Base-by-base conservation (phyloP, 2,329 filamentous ascomycete species). In the Microcera coccophila region DNA sequence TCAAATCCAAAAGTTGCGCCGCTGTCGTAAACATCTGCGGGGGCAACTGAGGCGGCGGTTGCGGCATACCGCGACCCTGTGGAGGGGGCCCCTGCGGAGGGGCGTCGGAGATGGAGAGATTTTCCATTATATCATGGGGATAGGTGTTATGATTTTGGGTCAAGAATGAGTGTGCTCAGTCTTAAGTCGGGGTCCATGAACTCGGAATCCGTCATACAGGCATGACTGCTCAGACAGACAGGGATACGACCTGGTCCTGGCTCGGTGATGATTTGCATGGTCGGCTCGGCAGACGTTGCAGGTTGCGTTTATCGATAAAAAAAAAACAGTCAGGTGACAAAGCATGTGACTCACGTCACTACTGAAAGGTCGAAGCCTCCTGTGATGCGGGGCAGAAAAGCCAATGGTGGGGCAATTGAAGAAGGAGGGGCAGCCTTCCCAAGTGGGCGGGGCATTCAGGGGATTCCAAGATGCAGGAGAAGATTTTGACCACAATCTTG, bases 11-110 rank as follows among this genome's bases (percentile, higher is more conserved):
- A 45, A 98, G 75, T 73, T 97, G 93, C 41, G 93, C 90, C 22
- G 93, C 93, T 22, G 93, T 98, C 15, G 93, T 95, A 71, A 98
- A 98, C 85, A 97, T 96, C 73, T 98, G 91, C 46, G 90, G 90
- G 12, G 87, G 87, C 29, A 91, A 73, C 67, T 88, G 85, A 50
- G 75, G 68, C 36, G 73, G 71, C 42, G 71, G 66, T 38, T 80
- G 77, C 21, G 68, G 71, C 18, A 45, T 42, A 51, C 58, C 62
- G 24, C 62, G 49, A 21, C 57, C 58, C 44, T 59, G 62, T 16
- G 59, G 45, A 50, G 61, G 33, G n/a, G 33, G 16, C 51, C 64
- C 67, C 44, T 64, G 66, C 47, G 66, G 70, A 59, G 71, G 67
- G 51, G 65, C 61, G 54, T 78, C 75, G 53, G 72, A 67, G 53